Evolutionary conservation across 2,329 filamentous ascomycete genomes (phyloP), one percentile per base, ranked within the genome.

Genomic region (Berkeleyomyces rouxiae): DNA sequence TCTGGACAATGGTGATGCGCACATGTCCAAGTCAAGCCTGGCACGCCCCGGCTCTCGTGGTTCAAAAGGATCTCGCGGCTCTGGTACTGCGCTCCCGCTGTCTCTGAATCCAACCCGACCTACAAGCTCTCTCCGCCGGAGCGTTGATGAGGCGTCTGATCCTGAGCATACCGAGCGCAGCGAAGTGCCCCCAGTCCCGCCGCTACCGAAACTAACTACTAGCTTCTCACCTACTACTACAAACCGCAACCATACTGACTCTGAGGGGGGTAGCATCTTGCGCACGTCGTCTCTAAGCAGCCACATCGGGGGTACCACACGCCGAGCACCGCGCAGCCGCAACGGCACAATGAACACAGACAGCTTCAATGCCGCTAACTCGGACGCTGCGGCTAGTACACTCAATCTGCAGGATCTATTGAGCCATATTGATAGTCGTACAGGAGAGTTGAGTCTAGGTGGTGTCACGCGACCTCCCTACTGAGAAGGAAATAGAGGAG

Each of bases 121-220:
- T 31, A 51, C 51, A 46, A 65, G 51, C 53, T 62, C 58, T 3
- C 66, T 31, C 64, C 67, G 33, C 68, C 70, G 23, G 67, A 67
- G 58, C 63, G 40, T 70, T 2, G 66, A 65, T 16, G 68, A 72
- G 10, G 70, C 55, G 2, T 55, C 40, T 3, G 59, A 64, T 69
- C 33, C 70, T 70, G 3, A 66, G 66, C 42, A 42, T 23, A 3
- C 71, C 72, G 9, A 67, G 70, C 4, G 71, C 69, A 3, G 73
- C 76, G 68, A 69, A 0, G 78, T 82, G 6, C 81, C 81, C 3
- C 81, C 81, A 0, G 80, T 83, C 10, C 81, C 81, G 4, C 79
- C 79, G 1, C 70, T 83, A 66, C 81, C 80, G 11, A 72, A 71
- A 61, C 67, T 74, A 16, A 70, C 49, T 4, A 60, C 62, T 16